Evolutionary conservation across 805 yeast genomes (phyloP).

Genomic region (Ogataea paradorogensis): DNA sequence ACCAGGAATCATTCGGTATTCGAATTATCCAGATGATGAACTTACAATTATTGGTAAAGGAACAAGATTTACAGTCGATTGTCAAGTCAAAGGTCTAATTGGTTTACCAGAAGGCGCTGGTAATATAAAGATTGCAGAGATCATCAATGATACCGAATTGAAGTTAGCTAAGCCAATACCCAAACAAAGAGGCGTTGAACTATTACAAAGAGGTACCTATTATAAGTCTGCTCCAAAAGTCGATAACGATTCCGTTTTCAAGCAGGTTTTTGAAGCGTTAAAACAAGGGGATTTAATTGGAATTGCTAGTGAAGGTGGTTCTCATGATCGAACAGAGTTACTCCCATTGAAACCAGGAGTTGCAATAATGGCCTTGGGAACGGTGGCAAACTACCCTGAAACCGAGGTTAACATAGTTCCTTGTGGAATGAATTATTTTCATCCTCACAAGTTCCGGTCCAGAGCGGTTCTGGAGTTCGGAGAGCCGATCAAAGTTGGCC

Average conservation of each 20-base stretch:
- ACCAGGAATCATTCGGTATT: slow-evolving; percentile 54
- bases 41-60: slow-evolving; percentile 60
- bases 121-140: slow-evolving; percentile 63
- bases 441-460: slow-evolving; percentile 91
- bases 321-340: slow-evolving; percentile 92
- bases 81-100: slow-evolving; percentile 62
- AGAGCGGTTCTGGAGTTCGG: slow-evolving; percentile 96
- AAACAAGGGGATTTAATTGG: slow-evolving; percentile 74
- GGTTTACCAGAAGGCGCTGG: slow-evolving; percentile 81
- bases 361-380: slow-evolving; percentile 96
- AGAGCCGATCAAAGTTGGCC: slow-evolving; percentile 65
- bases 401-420: slow-evolving; percentile 84
- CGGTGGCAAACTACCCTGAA: slow-evolving; percentile 65
- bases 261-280: slow-evolving; percentile 75
- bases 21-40: slow-evolving; percentile 46
- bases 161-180: slow-evolving; percentile 67
- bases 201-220: slow-evolving; percentile 49
- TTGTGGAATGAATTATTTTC: slow-evolving; percentile 96
- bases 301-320: slow-evolving; percentile 97
- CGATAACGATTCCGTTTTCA: slow-evolving; percentile 77
- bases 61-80: slow-evolving; percentile 64
- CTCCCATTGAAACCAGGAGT: slow-evolving; percentile 96
- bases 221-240: slow-evolving; percentile 76
- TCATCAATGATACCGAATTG: slow-evolving; percentile 69
- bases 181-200: slow-evolving; percentile 42